A percentile compares a stretch with the other conserved stretches of the same genome.
Conservation (phyloP, 768 basidiomycete species). For the Trametes cingulata region DNA sequence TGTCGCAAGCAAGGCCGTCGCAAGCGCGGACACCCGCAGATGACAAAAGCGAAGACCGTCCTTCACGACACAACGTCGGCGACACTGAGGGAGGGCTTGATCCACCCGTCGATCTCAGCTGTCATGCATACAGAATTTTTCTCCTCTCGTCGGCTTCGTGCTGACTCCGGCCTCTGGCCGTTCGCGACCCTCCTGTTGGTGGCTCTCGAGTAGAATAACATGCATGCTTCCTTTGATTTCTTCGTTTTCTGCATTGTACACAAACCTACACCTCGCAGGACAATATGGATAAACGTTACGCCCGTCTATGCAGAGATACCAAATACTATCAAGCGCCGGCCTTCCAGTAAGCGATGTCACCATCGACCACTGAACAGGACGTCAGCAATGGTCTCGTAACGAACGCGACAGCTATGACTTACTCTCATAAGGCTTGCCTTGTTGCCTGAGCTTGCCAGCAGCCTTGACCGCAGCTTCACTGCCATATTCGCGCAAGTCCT, state of each 20-base stretch:
- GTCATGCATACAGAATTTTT: background rate
- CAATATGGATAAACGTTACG: background rate
- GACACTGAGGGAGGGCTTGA: background rate
- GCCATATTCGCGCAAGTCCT: conserved; percentile 88
- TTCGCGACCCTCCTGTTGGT: background rate
- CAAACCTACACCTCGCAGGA: conserved; percentile 8
- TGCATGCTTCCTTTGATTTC: background rate
- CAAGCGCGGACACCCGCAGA: too few relatives aligned
- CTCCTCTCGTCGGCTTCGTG: background rate
- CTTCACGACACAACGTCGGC: background rate
- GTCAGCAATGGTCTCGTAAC: background rate
- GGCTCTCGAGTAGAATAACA: background rate
- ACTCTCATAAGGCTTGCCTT: conserved; percentile 98
- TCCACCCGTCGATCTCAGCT: background rate
- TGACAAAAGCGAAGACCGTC: background rate
- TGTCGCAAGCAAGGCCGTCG: too few relatives aligned
- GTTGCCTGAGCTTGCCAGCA: conserved; percentile 91
- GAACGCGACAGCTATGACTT: conserved; percentile 32
- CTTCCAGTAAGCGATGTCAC: conserved; percentile 94
- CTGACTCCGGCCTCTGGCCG: background rate
- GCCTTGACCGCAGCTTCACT: conserved; percentile 92
- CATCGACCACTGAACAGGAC: conserved; percentile 66
- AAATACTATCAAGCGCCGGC: conserved; percentile 37
- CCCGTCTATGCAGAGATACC: background rate
- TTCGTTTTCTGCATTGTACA: conserved; percentile 11